Conservation (phyloP, 371 early-diverging fungal genomes). For the Syncephalastrum racemosum region DNA sequence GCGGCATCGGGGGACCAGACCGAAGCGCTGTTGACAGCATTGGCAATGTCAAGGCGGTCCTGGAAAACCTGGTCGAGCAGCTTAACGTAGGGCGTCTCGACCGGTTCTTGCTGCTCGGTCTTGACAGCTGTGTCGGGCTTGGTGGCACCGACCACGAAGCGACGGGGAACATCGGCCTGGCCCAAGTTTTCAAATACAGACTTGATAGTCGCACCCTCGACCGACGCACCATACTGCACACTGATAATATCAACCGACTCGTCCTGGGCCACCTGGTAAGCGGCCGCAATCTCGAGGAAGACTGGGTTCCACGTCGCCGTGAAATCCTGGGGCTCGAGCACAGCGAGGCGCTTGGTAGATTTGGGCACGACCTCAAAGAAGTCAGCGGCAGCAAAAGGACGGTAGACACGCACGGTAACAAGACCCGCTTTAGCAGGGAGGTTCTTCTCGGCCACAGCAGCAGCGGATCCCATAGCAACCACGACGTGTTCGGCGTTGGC, state of each 20-base stretch:
- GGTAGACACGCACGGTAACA: conserved; percentile 63
- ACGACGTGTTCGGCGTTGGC: conserved; percentile 56
- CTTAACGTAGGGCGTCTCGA: conserved; percentile 79
- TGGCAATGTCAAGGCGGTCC: conserved; percentile 77
- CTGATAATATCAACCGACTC: conserved; percentile 49
- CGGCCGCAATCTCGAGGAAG: conserved; percentile 74
- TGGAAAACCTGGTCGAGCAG: conserved; percentile 79
- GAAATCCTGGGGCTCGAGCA: conserved; percentile 68
- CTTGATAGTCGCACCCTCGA: conserved; percentile 45
- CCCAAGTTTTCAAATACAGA: conserved; percentile 40
- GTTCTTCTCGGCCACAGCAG: conserved; percentile 38
- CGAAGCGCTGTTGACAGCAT: conserved; percentile 57
- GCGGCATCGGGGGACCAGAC: conserved; percentile 43
- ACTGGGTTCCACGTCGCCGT: conserved; percentile 75
- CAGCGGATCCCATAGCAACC: conserved; percentile 65
- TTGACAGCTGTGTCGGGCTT: conserved; percentile 16
- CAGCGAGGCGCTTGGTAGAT: conserved; percentile 59
- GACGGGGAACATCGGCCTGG: conserved; percentile 26
- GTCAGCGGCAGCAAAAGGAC: conserved; percentile 65
- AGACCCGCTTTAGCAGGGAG: conserved; percentile 50
- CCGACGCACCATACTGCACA: conserved; percentile 59
- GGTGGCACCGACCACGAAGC: conserved; percentile 37
- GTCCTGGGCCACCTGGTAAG: conserved; percentile 57
- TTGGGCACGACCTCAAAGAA: conserved; percentile 56
- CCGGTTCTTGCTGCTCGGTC: conserved; percentile 10